A percentile compares a stretch with the other conserved stretches of the same genome.
Evolutionary conservation across 1,284 basidiomycete species (phyloP).

Genomic region (Leccinum pachyderme): DNA sequence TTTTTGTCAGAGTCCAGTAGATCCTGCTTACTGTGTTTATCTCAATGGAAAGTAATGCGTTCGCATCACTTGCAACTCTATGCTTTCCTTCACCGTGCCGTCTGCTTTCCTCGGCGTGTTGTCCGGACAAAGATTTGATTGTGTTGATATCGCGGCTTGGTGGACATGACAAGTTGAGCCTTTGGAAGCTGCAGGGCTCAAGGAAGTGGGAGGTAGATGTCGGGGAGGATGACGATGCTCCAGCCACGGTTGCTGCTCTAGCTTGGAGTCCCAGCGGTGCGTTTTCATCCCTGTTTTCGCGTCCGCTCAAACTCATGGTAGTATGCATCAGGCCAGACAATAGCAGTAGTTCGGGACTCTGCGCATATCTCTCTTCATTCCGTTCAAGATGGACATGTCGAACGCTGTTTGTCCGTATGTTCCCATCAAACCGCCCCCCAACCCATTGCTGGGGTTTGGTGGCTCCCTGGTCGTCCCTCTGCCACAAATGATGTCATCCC

Average conservation of each 20-base stretch:
- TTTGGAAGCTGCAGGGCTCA: constrained; percentile 77
- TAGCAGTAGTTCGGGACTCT: constrained; percentile 71
- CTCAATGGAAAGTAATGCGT: constrained; percentile 46
- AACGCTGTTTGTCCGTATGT: constrained; percentile 44
- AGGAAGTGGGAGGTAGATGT: constrained; percentile 80
- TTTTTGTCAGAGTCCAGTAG: constrained; percentile 5
- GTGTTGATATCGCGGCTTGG: constrained; percentile 63
- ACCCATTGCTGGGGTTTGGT: constrained; percentile 60
- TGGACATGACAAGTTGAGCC: constrained; percentile 62
- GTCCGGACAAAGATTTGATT: constrained; percentile 81
- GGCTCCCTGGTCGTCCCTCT: constrained; percentile 56
- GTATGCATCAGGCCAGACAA: constrained; percentile 54
- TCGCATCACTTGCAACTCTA: constrained; percentile 57
- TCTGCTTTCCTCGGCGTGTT: constrained; percentile 64
- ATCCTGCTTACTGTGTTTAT: not conserved
- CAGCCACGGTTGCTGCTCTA: constrained; percentile 54
- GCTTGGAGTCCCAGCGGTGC: constrained; percentile 81
- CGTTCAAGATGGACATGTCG: constrained; percentile 65
- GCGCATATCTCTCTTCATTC: constrained; percentile 68
- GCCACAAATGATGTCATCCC: constrained; percentile 49
- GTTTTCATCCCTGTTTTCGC: constrained; percentile 14
- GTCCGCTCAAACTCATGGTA: constrained; percentile 9
- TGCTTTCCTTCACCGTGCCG: constrained; percentile 56
- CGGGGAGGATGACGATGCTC: constrained; percentile 41
- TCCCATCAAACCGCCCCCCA: constrained; percentile 12